A percentile compares a stretch with the other conserved stretches of the same genome.
These are phyloP conservation scores for Umbelopsis isabellina DNA, from an alignment of 192 early-diverging fungal genomes.

Conservation along the genomic window DNA sequence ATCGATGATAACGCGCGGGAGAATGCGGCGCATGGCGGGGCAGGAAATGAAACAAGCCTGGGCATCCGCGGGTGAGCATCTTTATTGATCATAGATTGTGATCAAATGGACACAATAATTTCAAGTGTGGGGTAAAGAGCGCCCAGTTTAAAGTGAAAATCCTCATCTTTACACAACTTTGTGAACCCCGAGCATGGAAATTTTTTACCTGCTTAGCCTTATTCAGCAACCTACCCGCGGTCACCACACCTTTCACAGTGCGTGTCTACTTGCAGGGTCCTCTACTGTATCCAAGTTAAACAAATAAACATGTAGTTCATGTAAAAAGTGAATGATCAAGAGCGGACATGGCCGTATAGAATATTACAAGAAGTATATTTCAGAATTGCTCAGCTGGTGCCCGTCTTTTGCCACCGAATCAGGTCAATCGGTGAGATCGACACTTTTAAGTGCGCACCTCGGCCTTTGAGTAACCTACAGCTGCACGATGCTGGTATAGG, in stretches of 20 bases:
- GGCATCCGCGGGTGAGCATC: constrained; percentile 11
- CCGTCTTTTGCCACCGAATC: no score
- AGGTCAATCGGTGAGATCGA: not conserved
- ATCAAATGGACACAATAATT: not conserved
- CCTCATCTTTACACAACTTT: no score
- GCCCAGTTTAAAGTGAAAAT: not conserved
- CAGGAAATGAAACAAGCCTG: constrained; percentile 7
- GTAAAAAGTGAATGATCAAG: not conserved
- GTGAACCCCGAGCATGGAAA: not conserved
- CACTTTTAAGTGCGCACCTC: not conserved
- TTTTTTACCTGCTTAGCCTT: constrained; percentile 3
- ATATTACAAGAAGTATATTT: no score
- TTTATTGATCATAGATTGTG: constrained; percentile 8
- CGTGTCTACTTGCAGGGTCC: constrained; percentile 3
- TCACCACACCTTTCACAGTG: not conserved
- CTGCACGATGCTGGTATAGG: not conserved
- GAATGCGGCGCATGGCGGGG: constrained; percentile 21
- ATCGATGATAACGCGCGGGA: constrained; percentile 21
- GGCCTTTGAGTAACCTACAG: constrained; percentile 10
- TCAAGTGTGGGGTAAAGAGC: constrained; percentile 12
- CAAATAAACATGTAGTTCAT: not conserved
- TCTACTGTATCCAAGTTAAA: not conserved
- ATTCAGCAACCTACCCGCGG: constrained; percentile 8
- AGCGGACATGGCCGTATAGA: no score
- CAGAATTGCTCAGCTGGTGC: not conserved